Evolutionary conservation across 371 early-diverging fungal genomes (phyloP).

Genomic region (Mucor sp.): DNA sequence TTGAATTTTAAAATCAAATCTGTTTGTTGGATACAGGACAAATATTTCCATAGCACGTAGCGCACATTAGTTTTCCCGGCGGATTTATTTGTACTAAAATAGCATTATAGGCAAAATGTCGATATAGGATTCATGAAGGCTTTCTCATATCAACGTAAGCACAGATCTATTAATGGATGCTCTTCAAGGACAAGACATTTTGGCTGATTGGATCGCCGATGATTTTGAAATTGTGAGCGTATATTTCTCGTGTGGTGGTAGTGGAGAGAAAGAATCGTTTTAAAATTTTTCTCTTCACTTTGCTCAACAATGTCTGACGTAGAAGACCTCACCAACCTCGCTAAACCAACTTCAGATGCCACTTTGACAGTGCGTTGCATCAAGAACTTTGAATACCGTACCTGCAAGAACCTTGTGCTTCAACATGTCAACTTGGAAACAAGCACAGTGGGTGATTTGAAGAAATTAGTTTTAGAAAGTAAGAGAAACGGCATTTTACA

Average conservation of each 20-base stretch:
- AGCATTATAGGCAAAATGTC: background rate
- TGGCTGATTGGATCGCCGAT: background rate
- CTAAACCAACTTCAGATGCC: constrained; percentile 57
- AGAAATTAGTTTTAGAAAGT: constrained; percentile 68
- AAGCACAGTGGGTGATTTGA: constrained; percentile 74
- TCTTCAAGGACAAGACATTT: background rate
- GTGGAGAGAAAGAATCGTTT: background rate
- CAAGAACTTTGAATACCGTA: constrained; percentile 90
- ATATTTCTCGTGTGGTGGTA: background rate
- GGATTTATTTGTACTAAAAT: background rate
- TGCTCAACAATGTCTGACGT: constrained; percentile 11
- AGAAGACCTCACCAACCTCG: constrained; percentile 54
- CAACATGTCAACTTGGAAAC: constrained; percentile 67
- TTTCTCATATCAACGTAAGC: background rate
- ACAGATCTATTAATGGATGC: background rate
- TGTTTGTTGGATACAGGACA: background rate
- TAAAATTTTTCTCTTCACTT: background rate
- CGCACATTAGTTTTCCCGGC: background rate
- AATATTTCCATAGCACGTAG: background rate
- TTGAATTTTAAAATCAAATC: background rate
- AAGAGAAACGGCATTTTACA: constrained; percentile 30
- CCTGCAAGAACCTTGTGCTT: constrained; percentile 81
- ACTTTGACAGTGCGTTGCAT: constrained; percentile 86
- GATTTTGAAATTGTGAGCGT: background rate
- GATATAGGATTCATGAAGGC: background rate